phyloP scores from a whole-genome alignment of 2,329 filamentous ascomycete species.

The Ophiobolus disseminans region DNA sequence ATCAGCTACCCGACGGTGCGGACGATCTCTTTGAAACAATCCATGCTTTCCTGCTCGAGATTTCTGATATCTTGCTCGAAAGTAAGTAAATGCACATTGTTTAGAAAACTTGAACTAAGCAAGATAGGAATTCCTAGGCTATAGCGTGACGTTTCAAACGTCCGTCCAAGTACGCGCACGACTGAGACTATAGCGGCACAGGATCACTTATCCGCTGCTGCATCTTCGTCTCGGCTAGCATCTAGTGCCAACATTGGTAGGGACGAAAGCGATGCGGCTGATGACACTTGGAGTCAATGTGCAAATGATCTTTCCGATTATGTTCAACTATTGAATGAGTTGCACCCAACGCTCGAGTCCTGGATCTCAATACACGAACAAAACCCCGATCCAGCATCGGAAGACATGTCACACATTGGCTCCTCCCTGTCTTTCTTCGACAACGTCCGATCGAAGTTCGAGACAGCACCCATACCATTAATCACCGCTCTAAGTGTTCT shows the following conservation, averaged over 20 bases:
- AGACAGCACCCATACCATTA: neutral
- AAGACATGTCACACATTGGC: neutral
- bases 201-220: neutral
- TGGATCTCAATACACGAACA: neutral
- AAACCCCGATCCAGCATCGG: neutral
- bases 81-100: conserved; percentile 6
- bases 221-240: neutral
- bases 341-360: conserved; percentile 7
- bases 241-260: neutral
- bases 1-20: neutral
- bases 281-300: neutral
- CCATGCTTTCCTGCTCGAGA: neutral
- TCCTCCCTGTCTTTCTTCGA: neutral
- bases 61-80: neutral
- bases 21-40: conserved; percentile 5
- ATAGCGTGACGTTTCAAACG: neutral
- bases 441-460: neutral
- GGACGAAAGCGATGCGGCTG: too few species aligned
- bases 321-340: conserved; percentile 12
- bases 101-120: neutral
- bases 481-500: neutral
- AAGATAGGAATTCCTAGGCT: neutral
- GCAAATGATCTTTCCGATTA: conserved; percentile 6
- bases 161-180: neutral
- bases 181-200: too few species aligned